phyloP scores from a whole-genome alignment of 2,329 filamentous ascomycete genomes.

The Intubia oerlemansii region DNA sequence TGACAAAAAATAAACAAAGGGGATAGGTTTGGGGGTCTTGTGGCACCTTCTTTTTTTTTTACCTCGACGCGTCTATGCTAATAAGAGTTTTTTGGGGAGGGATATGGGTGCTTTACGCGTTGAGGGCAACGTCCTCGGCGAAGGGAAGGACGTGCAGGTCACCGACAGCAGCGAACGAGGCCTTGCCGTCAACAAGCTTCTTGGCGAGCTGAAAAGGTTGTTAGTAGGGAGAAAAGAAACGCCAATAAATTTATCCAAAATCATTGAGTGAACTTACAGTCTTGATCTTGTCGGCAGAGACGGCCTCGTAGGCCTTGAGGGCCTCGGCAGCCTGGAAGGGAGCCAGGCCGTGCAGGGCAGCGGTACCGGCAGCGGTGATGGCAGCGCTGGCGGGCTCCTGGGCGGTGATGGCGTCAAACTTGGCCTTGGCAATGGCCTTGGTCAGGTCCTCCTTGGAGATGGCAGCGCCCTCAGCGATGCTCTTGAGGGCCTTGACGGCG shows the following conservation, averaged over 20 bases:
- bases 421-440: conserved; percentile 78
- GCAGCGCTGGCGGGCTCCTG: conserved; percentile 59
- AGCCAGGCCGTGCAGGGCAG: conserved; percentile 62
- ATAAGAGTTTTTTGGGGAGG: no score
- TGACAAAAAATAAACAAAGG: no score
- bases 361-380: conserved; percentile 65
- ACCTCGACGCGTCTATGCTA: no score
- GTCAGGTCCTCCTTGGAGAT: conserved; percentile 71
- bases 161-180: conserved; percentile 72
- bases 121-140: conserved; percentile 83
- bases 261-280: conserved; percentile 33
- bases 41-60: no score
- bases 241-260: no score
- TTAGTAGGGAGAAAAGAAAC: background rate
- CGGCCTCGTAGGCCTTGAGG: conserved; percentile 49
- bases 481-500: conserved; percentile 64
- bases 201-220: conserved; percentile 60
- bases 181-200: conserved; percentile 69
- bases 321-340: conserved; percentile 66
- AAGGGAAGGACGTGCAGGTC: conserved; percentile 82
- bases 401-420: conserved; percentile 73
- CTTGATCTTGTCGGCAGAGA: conserved; percentile 71
- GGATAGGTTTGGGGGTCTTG: no score
- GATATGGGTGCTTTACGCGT: no score
- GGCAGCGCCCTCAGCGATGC: conserved; percentile 51